Base-by-base conservation (phyloP, 2,329 filamentous ascomycete species). In the Bipolaris cookei region DNA sequence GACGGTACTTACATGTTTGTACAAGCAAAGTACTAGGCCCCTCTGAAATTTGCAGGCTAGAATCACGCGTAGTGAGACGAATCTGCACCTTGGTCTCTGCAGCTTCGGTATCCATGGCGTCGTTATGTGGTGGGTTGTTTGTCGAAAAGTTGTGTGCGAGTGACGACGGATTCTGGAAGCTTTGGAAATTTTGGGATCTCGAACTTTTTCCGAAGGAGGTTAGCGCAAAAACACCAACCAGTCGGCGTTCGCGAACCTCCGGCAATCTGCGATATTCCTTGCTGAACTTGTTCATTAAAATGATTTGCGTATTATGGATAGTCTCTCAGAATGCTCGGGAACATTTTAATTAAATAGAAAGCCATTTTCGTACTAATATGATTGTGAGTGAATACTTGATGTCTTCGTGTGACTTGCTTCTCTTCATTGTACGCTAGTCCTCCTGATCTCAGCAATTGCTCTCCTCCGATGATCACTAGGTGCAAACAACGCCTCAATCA, bases 401-500 rank as follows among this genome's bases (percentile, higher is more conserved):
- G 14, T 16, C 34, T 13, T n/a, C 21, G 18, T 32, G 13, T 13
- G 3, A 8, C 18, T 52, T n/a, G 6, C 35, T 30, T 53, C 44
- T 25, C 20, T 47, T 35, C 38, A 69, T 7, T 63, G 60, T 61
- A 66, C 63, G 28, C 65, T 70, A 6, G 65, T 68, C 58, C 71
- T 70, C 52, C 70, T 65, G 25, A 88, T 87, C 57, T 86, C 85
- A 37, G 77, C 77, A 65, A 88, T 85, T 3, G 86, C 84, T 67
- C 79, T 80, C 60, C 84, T 79, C 54, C 86, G 76, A 68, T 86
- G 78, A 34, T 84, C 82, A 61, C 83, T 86, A 63, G 88, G 86
- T 16, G 86, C 85, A 72, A 89, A 89, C 34, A 89, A 72, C 16
- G 86, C 86, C 71, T 86, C 80, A 48, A 89, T 84, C 70, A 89